Evolutionary conservation across 495 filamentous ascomycete genomes (phyloP), one percentile per base, ranked within the genome.

Genomic region (Durotheca rogersii): DNA sequence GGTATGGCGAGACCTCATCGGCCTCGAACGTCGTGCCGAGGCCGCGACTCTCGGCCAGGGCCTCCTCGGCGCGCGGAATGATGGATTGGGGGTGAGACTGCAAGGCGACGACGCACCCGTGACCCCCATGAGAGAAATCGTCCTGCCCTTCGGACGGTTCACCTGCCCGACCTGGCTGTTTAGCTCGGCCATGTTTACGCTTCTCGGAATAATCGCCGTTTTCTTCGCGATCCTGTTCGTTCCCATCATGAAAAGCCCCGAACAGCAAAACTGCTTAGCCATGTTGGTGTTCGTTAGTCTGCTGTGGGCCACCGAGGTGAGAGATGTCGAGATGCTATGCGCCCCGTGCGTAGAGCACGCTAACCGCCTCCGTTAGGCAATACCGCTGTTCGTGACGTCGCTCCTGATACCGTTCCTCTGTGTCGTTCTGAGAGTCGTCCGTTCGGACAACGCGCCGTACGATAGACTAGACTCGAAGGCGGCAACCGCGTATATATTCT

Each of bases 1-100:
- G 0, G 93, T 99, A 3, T 99, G 93, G 93, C 76, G 94, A 67
- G 93, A 99, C 55, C 92, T 99, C 82, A 99, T 99, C 62, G 93
- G 92, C 44, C 89, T 99, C 52, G 93, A 99, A 72, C 78, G 93
- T 16, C 93, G 95, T 72, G 89, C 90, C 4, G 90, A 99, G 68
- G 93, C 91, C 16, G 93, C 92, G 9, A 95, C 91, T 51, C 79
- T 99, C 52, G 94, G 93, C 11, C 78, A 83, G 48, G 89, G 89
- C 4, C 76, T 98, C 36, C 78, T 96, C 2, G 90, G 90, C 12
- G 75, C 81, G 5, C 86, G 88, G 21, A 70, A 69, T 2, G 88
- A 94, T 47, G 83, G 83, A 9, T 68, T 80, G 16, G 82, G 83
- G 30, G 77, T 82, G 27, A 79, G 85, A 15, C 75, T 90, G 20